Base-by-base conservation (phyloP, 179 eudicot genomes). In the Camellia oleifera region DNA sequence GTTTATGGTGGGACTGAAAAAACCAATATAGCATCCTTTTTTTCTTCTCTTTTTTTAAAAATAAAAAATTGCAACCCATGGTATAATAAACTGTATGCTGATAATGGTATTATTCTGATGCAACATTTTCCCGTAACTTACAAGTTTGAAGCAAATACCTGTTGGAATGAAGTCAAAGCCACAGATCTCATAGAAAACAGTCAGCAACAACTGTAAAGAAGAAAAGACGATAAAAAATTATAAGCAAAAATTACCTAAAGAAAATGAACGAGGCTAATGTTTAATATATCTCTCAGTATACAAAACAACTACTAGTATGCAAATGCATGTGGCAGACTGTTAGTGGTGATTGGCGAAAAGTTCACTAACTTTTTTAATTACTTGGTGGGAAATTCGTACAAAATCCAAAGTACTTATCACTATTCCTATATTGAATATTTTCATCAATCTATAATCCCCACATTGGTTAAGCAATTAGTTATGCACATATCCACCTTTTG, bases 121-220 rank as follows among this genome's bases (percentile, higher is more conserved):
- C 74, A 11, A 56, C 14, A 11, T 56, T 56, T 56, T 56, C 60
- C 13, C 0, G 12, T 56, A 56, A 63, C 2, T n/a, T 63, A 4
- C 2, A 52, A 23, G 18, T 5, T 26, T 58, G 52, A 79, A 52
- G 75, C 23, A 53, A 81, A 72, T 20, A 84, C 86, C 86, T 53
- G 86, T 72, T 0, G 83, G 83, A 60, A 84, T 18, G 72, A 84
- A 84, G 81, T 84, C 83, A 52, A 77, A 84, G 46, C 75, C 78
- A 11, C 81, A 17, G 2, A n/a, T 40, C 40, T 81, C 72, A 26
- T 84, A 84, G 48, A 84, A 40, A 15, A 74, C 18, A 53, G 78
- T 77, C 86, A 70, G 70, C 61, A 77, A 45, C 79, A 77, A 77
- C 86, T 81, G 76, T 45, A 60, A 72, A 68, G 52, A 77, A 54